Evolutionary conservation across 495 filamentous ascomycete genomes (phyloP).

Genomic region (Neurospora intermedia): DNA sequence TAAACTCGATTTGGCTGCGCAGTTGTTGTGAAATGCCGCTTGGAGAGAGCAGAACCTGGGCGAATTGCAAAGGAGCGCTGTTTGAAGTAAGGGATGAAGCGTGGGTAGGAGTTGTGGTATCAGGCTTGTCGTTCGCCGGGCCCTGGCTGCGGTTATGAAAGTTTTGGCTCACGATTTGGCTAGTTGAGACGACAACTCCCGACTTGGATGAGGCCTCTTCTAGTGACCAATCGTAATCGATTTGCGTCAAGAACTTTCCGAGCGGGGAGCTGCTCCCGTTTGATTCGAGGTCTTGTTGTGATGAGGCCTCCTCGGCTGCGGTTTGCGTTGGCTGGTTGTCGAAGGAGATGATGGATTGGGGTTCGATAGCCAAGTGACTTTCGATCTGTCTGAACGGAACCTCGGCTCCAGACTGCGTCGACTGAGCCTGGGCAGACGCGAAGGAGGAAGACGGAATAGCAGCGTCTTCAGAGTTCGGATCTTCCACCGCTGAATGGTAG

Average conservation of each 20-base stretch:
- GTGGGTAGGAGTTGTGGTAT: background rate
- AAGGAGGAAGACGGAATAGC: background rate
- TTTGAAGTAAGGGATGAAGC: background rate
- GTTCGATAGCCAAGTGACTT: background rate
- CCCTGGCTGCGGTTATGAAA: background rate
- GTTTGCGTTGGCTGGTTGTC: background rate
- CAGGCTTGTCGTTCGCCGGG: background rate
- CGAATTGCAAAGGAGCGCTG: constrained; percentile 13
- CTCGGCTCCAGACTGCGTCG: constrained; percentile 1
- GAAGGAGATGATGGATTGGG: background rate
- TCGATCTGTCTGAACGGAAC: constrained; percentile 18
- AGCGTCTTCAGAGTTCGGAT: background rate
- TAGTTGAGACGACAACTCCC: background rate
- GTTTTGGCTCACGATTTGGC: background rate
- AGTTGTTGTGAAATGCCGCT: constrained; percentile 12
- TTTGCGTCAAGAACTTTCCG: background rate
- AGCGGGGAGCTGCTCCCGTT: background rate
- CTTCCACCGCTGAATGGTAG: background rate
- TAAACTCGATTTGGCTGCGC: constrained; percentile 10
- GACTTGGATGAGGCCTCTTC: background rate
- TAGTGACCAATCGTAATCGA: background rate
- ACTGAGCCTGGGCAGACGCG: background rate
- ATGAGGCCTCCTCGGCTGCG: background rate
- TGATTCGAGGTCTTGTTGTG: background rate
- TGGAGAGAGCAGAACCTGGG: constrained; percentile 18